A percentile compares a stretch with the other conserved stretches of the same genome.
Conservation (phyloP, 2,329 filamentous ascomycete genomes). For the Aspergillus calidoustus region DNA sequence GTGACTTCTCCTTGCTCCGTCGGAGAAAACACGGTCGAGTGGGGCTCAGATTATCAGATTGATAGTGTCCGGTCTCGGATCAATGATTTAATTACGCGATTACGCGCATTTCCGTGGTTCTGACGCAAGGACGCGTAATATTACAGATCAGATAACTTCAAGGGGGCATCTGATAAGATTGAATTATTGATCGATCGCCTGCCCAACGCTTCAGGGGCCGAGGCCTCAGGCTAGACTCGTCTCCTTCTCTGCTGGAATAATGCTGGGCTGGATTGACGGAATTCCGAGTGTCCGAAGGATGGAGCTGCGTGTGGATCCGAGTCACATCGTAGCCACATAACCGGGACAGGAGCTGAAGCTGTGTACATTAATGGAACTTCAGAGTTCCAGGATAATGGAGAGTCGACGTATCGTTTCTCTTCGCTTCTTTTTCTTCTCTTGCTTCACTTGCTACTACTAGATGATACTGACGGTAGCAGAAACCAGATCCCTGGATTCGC, state of each 20-base stretch:
- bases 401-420: too few relatives aligned
- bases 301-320: not conserved
- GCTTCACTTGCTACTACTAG: too few relatives aligned
- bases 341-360: not conserved
- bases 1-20: not conserved
- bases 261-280: not conserved
- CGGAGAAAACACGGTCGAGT: not conserved
- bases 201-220: too few relatives aligned
- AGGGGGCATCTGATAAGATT: not conserved
- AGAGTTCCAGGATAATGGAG: too few relatives aligned
- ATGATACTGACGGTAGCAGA: too few relatives aligned
- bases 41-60: constrained; percentile 1
- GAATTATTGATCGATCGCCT: too few relatives aligned
- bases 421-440: too few relatives aligned
- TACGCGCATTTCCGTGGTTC: not conserved
- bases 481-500: too few relatives aligned
- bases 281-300: not conserved
- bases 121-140: not conserved
- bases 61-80: constrained; percentile 5
- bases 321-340: not conserved
- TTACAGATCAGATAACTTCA: constrained; percentile 9
- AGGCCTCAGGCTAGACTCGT: too few relatives aligned
- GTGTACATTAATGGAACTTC: too few relatives aligned
- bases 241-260: not conserved
- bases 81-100: not conserved